Evolutionary conservation across 495 filamentous ascomycete genomes (phyloP), one percentile per base, ranked within the genome.

Genomic region (Neurospora tetrasperma): DNA sequence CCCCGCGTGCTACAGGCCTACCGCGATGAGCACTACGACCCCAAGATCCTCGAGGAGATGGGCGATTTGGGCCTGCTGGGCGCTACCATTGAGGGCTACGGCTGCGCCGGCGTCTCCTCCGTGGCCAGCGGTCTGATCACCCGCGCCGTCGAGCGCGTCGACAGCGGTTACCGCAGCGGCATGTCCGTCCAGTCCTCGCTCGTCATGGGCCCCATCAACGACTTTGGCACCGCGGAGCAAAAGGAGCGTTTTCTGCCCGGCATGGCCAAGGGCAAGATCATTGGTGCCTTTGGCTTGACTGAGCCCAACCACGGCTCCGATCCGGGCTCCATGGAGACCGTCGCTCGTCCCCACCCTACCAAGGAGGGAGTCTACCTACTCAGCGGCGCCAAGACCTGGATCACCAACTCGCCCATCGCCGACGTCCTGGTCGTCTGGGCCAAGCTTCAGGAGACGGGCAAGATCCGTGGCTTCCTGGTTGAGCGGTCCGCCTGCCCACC

Each of bases 231-330:
- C 38, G 80, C 89, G 74, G 96, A 98, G 85, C 90, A 91, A 78
- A 99, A 98, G 84, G 90, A 99, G 71, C 91, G 88, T 69, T 94
- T 92, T 75, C 86, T 99, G 5, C 94, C 94, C 0, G 83, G 85
- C 1, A 88, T 98, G 87, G 95, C 94, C 40, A 92, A 92, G 82
- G 96, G 96, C 38, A 92, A 94, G 80, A 80, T 97, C 8, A 79
- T 97, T 14, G 96, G 96, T 31, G 95, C 93, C 75, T 99, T 99
- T 81, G 96, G 96, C 4, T 83, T 99, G 73, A 99, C 96, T 1
- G 96, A 99, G 81, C 96, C 96, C 70, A 98, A 99, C 81, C 96
- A 99, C 82, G 96, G 96, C 71, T 97, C 93, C 71, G 96, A 99
- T 79, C 96, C 96, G 31, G 96, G 95, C 18, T 93, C 92, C 1